These are phyloP conservation scores for Dendrobium catenatum DNA, from an alignment of 106 monocot species.

Conservation along the genomic window DNA sequence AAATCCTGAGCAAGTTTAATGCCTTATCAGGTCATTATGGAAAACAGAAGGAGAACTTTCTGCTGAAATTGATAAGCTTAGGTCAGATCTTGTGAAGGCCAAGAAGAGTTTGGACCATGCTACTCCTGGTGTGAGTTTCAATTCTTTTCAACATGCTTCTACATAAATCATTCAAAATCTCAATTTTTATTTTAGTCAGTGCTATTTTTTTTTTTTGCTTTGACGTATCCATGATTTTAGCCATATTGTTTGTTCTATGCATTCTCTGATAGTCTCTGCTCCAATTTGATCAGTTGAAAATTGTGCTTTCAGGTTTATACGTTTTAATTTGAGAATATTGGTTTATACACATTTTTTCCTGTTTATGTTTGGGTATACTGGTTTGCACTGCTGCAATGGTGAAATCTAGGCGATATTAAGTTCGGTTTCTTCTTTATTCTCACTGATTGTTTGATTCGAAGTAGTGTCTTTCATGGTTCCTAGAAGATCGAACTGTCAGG, in stretches of 20 bases:
- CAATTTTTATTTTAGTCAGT: not conserved
- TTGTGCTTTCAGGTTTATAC: not conserved
- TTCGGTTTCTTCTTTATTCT: not conserved
- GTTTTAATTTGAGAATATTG: not conserved
- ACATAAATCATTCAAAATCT: not conserved
- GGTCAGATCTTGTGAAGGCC: slow-evolving; percentile 75
- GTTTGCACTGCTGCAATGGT: not conserved
- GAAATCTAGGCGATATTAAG: not conserved
- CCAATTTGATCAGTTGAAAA: not conserved
- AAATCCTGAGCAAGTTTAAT: slow-evolving; percentile 5
- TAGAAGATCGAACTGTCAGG: not conserved
- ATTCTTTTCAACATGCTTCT: not conserved
- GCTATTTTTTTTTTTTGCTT: not conserved
- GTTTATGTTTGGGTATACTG: not conserved
- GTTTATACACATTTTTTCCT: not conserved
- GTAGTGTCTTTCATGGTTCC: not conserved
- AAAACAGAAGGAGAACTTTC: slow-evolving; percentile 79
- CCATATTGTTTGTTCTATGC: not conserved
- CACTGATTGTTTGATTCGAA: not conserved
- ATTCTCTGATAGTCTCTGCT: not conserved
- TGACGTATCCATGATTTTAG: not conserved
- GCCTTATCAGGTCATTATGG: slow-evolving; percentile 70
- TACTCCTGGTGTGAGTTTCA: slow-evolving; percentile 80
- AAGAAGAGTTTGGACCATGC: slow-evolving; percentile 95
- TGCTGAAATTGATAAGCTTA: slow-evolving; percentile 83